phyloP scores from a whole-genome alignment of 768 basidiomycete genomes.

The Trametes elegans region DNA sequence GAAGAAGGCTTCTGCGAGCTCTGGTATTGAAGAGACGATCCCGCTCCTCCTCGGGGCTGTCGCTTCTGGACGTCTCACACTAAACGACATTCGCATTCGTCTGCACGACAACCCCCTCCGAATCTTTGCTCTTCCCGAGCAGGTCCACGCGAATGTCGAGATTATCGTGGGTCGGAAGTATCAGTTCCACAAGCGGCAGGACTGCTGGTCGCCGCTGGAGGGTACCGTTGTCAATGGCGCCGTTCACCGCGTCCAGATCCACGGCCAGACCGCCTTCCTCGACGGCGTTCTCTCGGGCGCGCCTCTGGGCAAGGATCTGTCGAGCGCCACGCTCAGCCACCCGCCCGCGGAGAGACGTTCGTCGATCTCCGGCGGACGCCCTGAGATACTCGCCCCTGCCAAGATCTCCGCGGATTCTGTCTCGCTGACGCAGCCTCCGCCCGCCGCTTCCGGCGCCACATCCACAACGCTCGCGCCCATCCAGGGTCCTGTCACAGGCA shows the following conservation, averaged over 20 bases:
- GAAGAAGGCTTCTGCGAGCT: slow-evolving; percentile 59
- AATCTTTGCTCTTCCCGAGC: slow-evolving; percentile 90
- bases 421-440: slow-evolving; percentile 4
- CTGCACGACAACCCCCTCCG: slow-evolving; percentile 89
- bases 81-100: slow-evolving; percentile 79
- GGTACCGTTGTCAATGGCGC: slow-evolving; percentile 61
- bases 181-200: slow-evolving; percentile 45
- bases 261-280: slow-evolving; percentile 85
- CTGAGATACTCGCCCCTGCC: slow-evolving; percentile 14
- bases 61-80: slow-evolving; percentile 68
- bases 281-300: slow-evolving; percentile 71
- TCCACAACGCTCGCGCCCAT: slow-evolving; percentile 17
- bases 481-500: slow-evolving; percentile 33
- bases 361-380: slow-evolving; percentile 20
- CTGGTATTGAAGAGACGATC: slow-evolving; percentile 85
- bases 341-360: slow-evolving; percentile 30
- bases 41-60: slow-evolving; percentile 89
- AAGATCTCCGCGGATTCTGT: slow-evolving; percentile 9
- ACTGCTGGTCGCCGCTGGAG: slow-evolving; percentile 83
- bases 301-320: slow-evolving; percentile 70
- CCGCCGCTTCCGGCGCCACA: background rate
- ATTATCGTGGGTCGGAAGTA: slow-evolving; percentile 76
- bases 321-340: slow-evolving; percentile 54
- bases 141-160: slow-evolving; percentile 84
- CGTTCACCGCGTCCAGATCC: slow-evolving; percentile 88